Conservation (phyloP, 768 basidiomycete genomes). For the Kwoniella europaea region DNA sequence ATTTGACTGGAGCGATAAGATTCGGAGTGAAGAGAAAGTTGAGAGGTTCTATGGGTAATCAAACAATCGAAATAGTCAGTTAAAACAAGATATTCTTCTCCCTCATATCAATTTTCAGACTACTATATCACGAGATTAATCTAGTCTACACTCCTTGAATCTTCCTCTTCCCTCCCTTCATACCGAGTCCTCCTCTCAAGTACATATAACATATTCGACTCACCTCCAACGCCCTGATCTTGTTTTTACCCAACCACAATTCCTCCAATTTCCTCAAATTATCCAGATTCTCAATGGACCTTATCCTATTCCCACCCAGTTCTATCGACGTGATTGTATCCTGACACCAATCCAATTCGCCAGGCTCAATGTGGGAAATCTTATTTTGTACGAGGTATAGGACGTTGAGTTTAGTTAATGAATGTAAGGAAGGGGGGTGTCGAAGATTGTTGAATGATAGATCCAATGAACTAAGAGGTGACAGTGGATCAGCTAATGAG, state of each 20-base stretch:
- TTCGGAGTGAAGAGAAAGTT: constrained; percentile 73
- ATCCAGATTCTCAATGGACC: constrained; percentile 89
- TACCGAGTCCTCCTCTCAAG: neutral
- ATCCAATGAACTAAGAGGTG: constrained; percentile 71
- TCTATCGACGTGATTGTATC: constrained; percentile 79
- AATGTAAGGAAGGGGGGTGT: constrained; percentile 62
- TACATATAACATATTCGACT: constrained; percentile 5
- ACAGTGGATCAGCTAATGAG: neutral
- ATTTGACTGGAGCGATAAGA: constrained; percentile 86
- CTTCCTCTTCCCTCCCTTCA: neutral
- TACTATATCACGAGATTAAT: too few relatives aligned
- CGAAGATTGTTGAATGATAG: constrained; percentile 92
- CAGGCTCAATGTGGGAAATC: constrained; percentile 72
- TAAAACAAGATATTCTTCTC: neutral
- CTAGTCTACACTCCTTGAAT: neutral
- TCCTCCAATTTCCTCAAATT: constrained; percentile 82
- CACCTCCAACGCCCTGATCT: constrained; percentile 85
- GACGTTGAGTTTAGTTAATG: constrained; percentile 65
- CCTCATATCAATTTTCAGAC: neutral
- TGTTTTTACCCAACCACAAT: constrained; percentile 98
- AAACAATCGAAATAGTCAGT: neutral
- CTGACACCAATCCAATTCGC: constrained; percentile 65
- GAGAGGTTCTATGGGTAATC: constrained; percentile 67
- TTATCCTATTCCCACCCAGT: constrained; percentile 87
- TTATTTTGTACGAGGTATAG: constrained; percentile 97